A percentile compares a stretch with the other conserved stretches of the same genome.
Evolutionary conservation across 306 rosid species (phyloP).

Genomic region (Lithocarpus polystachyus): DNA sequence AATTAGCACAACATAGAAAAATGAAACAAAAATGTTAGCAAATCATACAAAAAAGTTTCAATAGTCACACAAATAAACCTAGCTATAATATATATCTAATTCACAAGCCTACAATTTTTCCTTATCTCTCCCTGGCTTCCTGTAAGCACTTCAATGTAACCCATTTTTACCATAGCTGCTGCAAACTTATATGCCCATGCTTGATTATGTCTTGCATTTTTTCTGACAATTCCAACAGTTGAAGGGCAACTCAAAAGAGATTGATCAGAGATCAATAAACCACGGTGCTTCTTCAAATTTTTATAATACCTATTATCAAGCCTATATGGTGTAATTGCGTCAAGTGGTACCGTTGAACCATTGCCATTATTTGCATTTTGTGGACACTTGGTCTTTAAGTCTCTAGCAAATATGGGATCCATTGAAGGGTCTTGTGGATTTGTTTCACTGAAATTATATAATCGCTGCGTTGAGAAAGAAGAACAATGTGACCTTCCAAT

Average conservation of each 20-base stretch:
- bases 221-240: not conserved
- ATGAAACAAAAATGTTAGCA: too few relatives aligned
- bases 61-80: not conserved
- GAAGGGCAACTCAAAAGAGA: not conserved
- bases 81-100: not conserved
- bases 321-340: not conserved
- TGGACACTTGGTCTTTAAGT: not conserved
- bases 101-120: not conserved
- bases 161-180: conserved; percentile 11
- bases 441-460: too few relatives aligned
- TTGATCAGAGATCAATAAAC: too few relatives aligned
- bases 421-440: too few relatives aligned
- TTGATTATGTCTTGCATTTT: not conserved
- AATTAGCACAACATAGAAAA: too few relatives aligned
- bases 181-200: conserved; percentile 1
- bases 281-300: too few relatives aligned
- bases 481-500: too few relatives aligned
- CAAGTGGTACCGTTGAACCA: not conserved
- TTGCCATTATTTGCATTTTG: not conserved
- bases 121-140: conserved; percentile 12
- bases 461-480: too few relatives aligned
- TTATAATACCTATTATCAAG: too few relatives aligned
- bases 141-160: not conserved
- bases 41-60: too few relatives aligned
- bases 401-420: too few relatives aligned